phyloP scores from a whole-genome alignment of 805 yeast genomes.

The Ogataea allantospora region DNA sequence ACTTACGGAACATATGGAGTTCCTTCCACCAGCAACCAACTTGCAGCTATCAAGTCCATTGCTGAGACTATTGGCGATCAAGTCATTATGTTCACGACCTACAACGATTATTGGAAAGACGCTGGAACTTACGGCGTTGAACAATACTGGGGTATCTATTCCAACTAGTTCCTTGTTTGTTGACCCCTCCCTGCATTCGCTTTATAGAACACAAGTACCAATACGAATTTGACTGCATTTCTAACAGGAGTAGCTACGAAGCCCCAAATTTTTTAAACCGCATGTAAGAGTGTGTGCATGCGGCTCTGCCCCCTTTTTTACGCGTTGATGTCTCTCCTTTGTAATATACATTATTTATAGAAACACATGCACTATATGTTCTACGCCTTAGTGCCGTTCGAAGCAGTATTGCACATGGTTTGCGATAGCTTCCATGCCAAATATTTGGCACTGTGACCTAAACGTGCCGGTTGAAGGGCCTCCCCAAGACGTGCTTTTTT shows the following conservation, averaged over 20 bases:
- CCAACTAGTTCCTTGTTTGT: constrained; percentile 6
- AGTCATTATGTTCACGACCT: constrained; percentile 59
- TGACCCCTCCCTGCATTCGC: constrained; percentile 6
- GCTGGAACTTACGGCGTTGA: constrained; percentile 58
- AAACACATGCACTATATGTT: constrained; percentile 3
- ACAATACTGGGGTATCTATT: constrained; percentile 56
- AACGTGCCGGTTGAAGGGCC: constrained; percentile 36
- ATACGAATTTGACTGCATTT: constrained; percentile 3
- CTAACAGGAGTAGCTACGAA: background rate
- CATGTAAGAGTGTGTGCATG: background rate
- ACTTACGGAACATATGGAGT: constrained; percentile 49
- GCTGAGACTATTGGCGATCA: constrained; percentile 44
- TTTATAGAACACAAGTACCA: constrained; percentile 1
- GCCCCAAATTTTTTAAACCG: background rate
- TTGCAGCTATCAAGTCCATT: constrained; percentile 49
- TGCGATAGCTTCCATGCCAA: constrained; percentile 52
- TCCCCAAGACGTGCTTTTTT: constrained; percentile 18
- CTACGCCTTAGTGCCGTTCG: constrained; percentile 6
- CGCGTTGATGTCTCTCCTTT: constrained; percentile 5
- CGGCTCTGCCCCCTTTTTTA: background rate
- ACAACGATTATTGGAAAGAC: constrained; percentile 62
- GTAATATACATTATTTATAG: constrained; percentile 10
- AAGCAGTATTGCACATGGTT: background rate
- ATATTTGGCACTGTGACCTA: constrained; percentile 75
- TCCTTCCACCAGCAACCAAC: constrained; percentile 54